phyloP scores from a whole-genome alignment of 129 eudicot species.

The Artemisia argyi region DNA sequence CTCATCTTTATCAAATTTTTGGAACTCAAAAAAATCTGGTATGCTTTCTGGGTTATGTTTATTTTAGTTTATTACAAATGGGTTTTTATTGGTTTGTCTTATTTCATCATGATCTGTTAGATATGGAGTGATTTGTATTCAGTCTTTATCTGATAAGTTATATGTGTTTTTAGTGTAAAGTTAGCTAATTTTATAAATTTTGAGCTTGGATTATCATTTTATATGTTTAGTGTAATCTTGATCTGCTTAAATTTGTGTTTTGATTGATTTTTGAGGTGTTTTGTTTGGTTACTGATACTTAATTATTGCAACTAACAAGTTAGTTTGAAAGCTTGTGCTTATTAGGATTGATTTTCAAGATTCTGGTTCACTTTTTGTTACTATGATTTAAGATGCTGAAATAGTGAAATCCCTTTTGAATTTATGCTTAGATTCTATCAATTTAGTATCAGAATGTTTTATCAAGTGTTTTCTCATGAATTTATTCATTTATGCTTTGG shows the following conservation, averaged over 20 bases:
- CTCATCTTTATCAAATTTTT: slow-evolving; percentile 27
- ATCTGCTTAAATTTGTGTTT: slow-evolving; percentile 11
- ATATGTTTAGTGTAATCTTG: neutral
- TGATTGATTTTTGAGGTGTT: neutral
- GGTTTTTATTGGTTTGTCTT: slow-evolving; percentile 28
- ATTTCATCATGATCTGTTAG: slow-evolving; percentile 23
- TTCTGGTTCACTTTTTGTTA: slow-evolving; percentile 25
- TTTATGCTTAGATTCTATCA: slow-evolving; percentile 23
- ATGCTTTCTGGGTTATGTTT: slow-evolving; percentile 38
- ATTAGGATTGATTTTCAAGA: slow-evolving; percentile 12
- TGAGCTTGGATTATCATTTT: slow-evolving; percentile 12
- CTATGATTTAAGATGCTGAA: slow-evolving; percentile 11
- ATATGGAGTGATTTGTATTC: slow-evolving; percentile 12
- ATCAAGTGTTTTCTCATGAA: slow-evolving; percentile 22
- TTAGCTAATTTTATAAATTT: slow-evolving; percentile 18
- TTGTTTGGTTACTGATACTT: slow-evolving; percentile 1
- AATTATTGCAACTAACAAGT: slow-evolving; percentile 15
- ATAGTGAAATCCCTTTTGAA: slow-evolving; percentile 21
- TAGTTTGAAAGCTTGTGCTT: slow-evolving; percentile 5
- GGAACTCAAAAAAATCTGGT: slow-evolving; percentile 29
- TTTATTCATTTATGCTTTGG: slow-evolving; percentile 9
- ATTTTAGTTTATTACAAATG: slow-evolving; percentile 16
- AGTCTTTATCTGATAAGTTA: neutral
- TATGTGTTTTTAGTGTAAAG: neutral
- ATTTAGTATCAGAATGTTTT: slow-evolving; percentile 11